Evolutionary conservation across 2,329 filamentous ascomycete species (phyloP).

Genomic region (Penicillium sp.): DNA sequence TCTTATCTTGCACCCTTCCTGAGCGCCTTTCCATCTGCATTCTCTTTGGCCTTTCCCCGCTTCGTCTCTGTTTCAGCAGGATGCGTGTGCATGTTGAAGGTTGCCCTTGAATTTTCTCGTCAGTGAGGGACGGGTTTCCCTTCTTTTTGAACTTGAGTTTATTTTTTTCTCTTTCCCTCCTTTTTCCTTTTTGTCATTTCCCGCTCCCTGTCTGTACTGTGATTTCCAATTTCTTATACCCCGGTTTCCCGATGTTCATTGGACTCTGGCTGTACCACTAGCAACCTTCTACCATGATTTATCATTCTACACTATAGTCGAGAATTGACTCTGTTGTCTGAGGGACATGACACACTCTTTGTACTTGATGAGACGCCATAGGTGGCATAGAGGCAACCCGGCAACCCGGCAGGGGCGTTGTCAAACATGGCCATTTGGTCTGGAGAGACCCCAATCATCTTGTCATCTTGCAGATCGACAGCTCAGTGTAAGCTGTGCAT

Average conservation of each 20-base stretch:
- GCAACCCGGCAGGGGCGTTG: too few relatives aligned
- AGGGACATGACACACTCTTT: too few relatives aligned
- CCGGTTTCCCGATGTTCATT: constrained; percentile 27
- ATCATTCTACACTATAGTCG: constrained; percentile 13
- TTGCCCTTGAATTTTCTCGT: constrained; percentile 7
- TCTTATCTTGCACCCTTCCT: constrained; percentile 16
- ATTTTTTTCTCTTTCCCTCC: constrained; percentile 1
- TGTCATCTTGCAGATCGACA: too few relatives aligned
- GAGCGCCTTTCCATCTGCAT: constrained; percentile 19
- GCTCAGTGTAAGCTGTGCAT: too few relatives aligned
- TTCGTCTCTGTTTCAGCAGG: constrained; percentile 11
- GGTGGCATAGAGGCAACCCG: too few relatives aligned
- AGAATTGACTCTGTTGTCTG: constrained; percentile 13
- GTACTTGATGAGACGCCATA: too few relatives aligned
- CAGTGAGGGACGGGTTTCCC: constrained; percentile 15
- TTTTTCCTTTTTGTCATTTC: neutral
- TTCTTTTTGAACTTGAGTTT: constrained; percentile 7
- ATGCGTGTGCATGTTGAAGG: constrained; percentile 17
- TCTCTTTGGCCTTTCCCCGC: constrained; percentile 4
- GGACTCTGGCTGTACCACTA: constrained; percentile 28
- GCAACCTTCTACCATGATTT: constrained; percentile 14
- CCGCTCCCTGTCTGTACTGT: too few relatives aligned
- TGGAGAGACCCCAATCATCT: too few relatives aligned
- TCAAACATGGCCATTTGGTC: too few relatives aligned
- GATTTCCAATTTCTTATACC: constrained; percentile 20